Percentiles rank a stretch among this genome's conserved stretches.
phyloP scores from a whole-genome alignment of 2,329 filamentous ascomycete genomes.

The Monosporascus cannonballus region DNA sequence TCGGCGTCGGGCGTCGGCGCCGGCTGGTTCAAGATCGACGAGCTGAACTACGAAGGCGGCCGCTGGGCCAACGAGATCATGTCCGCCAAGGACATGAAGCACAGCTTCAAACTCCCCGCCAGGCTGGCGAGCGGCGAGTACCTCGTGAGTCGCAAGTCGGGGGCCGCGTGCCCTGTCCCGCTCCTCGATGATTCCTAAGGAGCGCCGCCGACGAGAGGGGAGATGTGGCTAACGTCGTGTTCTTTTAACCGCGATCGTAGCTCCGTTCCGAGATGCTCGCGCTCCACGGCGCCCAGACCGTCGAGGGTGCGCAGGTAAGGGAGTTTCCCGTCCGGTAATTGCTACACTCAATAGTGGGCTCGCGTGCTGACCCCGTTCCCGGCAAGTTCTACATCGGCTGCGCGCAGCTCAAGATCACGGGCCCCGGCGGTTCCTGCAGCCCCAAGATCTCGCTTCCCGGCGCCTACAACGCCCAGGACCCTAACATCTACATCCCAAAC shows the following conservation, averaged over 20 bases:
- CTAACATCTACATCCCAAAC: slow-evolving; percentile 23
- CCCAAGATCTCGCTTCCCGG: slow-evolving; percentile 26
- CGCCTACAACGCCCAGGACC: slow-evolving; percentile 22
- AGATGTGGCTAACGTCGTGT: not conserved
- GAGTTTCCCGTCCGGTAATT: not conserved
- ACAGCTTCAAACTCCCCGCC: slow-evolving; percentile 21
- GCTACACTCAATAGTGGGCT: too few species aligned
- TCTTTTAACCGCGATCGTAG: slow-evolving; percentile 3
- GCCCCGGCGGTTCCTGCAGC: slow-evolving; percentile 21
- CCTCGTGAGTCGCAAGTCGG: slow-evolving; percentile 13
- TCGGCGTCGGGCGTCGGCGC: slow-evolving; percentile 40
- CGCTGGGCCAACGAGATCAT: slow-evolving; percentile 23
- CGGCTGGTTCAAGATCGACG: slow-evolving; percentile 24
- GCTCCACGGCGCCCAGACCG: slow-evolving; percentile 22
- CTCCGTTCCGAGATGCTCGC: slow-evolving; percentile 30
- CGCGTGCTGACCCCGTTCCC: too few species aligned
- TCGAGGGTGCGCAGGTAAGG: slow-evolving; percentile 21
- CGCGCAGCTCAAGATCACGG: slow-evolving; percentile 25
- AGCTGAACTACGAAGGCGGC: slow-evolving; percentile 16
- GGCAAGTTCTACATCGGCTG: slow-evolving; percentile 27
- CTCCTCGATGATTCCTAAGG: too few species aligned
- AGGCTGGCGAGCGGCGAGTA: slow-evolving; percentile 26
- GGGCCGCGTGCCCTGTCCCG: not conserved
- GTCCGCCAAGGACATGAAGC: slow-evolving; percentile 11
- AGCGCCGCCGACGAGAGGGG: too few species aligned